Conservation (phyloP, 768 basidiomycete species). For the Jaapia argillacea region DNA sequence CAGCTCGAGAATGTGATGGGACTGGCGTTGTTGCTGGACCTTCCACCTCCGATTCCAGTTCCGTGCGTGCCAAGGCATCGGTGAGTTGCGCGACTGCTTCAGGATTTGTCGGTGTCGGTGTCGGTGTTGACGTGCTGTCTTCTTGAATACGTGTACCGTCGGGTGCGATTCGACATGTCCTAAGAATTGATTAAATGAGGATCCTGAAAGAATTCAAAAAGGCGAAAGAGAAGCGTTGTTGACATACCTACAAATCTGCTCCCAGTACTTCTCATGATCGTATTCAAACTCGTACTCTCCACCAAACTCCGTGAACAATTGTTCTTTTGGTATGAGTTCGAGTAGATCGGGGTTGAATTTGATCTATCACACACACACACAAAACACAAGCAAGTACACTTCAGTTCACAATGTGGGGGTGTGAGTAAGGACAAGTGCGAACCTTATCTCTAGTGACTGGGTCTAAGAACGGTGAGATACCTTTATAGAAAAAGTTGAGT, state of each 20-base stretch:
- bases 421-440: conserved; percentile 7
- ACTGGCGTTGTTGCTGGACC: too few species aligned
- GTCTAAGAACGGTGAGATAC: conserved; percentile 79
- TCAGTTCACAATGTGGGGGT: not conserved
- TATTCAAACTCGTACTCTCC: conserved; percentile 69
- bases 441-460: conserved; percentile 87
- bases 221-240: not conserved
- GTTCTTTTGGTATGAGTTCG: conserved; percentile 63
- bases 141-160: conserved; percentile 18
- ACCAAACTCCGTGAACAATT: conserved; percentile 79
- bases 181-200: not conserved
- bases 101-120: not conserved
- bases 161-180: conserved; percentile 18
- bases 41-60: too few species aligned
- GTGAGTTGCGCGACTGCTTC: not conserved
- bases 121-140: not conserved
- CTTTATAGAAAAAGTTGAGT: conserved; percentile 71
- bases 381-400: too few species aligned
- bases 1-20: too few species aligned
- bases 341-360: conserved; percentile 78
- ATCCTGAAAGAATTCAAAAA: not conserved
- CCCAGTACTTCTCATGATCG: conserved; percentile 69
- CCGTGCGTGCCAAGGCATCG: too few species aligned
- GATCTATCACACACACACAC: conserved; percentile 45
- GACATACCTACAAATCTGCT: conserved; percentile 59